Evolutionary conservation across 352 stramenopile species (phyloP).

Genomic region (Halophytophthora polymorphica): DNA sequence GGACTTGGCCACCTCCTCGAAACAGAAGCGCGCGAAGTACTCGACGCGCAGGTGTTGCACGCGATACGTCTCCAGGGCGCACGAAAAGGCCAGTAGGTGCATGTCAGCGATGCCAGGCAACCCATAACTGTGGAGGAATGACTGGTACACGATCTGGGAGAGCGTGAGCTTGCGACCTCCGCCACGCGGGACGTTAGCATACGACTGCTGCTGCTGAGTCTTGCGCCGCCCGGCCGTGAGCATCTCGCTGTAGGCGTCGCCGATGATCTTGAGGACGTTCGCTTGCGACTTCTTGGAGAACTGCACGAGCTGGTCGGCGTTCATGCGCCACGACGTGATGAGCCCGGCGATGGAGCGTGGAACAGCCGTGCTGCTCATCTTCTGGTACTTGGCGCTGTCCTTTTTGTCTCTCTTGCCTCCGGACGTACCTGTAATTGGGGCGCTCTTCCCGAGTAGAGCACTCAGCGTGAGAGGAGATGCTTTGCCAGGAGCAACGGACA

Average conservation of each 20-base stretch:
- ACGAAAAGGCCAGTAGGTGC: constrained; percentile 74
- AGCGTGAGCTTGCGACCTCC: constrained; percentile 42
- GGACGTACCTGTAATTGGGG: neutral
- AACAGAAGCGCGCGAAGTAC: constrained; percentile 73
- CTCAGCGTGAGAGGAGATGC: constrained; percentile 42
- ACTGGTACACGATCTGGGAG: constrained; percentile 77
- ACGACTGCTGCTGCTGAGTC: constrained; percentile 18
- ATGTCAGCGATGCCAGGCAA: constrained; percentile 76
- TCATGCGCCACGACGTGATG: constrained; percentile 83
- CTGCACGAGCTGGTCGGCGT: constrained; percentile 72
- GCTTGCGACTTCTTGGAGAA: constrained; percentile 75
- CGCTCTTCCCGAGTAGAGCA: constrained; percentile 39
- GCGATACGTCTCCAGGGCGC: constrained; percentile 63
- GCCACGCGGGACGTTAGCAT: constrained; percentile 18
- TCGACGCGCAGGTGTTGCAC: constrained; percentile 68
- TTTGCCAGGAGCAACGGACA: constrained; percentile 17
- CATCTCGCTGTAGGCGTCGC: constrained; percentile 73
- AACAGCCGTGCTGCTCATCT: constrained; percentile 67
- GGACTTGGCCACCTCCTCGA: constrained; percentile 55
- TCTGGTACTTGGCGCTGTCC: constrained; percentile 61
- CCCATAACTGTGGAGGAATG: constrained; percentile 79
- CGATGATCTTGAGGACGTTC: constrained; percentile 65
- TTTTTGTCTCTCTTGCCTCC: constrained; percentile 28
- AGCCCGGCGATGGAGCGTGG: constrained; percentile 55
- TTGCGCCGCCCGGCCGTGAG: constrained; percentile 58